Percentiles rank a stretch among this genome's conserved stretches.
Evolutionary conservation across 495 filamentous ascomycete species (phyloP).

Genomic region (Annulohypoxylon moriforme): DNA sequence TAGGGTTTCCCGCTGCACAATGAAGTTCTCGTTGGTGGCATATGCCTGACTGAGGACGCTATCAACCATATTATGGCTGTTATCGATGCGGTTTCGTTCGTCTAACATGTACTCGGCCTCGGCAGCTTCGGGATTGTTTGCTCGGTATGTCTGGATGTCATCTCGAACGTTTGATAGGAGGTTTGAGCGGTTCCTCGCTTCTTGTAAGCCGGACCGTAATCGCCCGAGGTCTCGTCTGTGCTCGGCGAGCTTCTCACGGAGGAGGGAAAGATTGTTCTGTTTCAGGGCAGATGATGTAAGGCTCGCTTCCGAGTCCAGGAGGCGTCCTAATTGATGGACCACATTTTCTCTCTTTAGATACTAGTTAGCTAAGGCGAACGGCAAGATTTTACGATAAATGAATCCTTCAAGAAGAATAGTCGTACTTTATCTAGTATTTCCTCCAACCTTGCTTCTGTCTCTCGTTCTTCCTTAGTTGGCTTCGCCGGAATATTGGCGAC

Average conservation of each 20-base stretch:
- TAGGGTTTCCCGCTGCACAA: conserved; percentile 84
- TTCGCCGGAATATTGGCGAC: conserved; percentile 81
- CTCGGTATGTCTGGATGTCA: conserved; percentile 90
- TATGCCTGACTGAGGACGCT: conserved; percentile 96
- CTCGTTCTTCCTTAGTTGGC: conserved; percentile 85
- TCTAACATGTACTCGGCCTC: conserved; percentile 98
- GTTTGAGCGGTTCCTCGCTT: conserved; percentile 86
- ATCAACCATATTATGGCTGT: conserved; percentile 87
- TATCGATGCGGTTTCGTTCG: conserved; percentile 85
- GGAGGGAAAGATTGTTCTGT: conserved; percentile 91
- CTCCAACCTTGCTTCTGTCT: conserved; percentile 82
- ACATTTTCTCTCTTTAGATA: conserved; percentile 77
- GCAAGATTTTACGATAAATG: background rate
- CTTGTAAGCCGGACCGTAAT: conserved; percentile 72
- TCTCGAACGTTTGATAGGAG: conserved; percentile 91
- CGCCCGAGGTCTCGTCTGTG: conserved; percentile 86
- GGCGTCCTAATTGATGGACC: conserved; percentile 83
- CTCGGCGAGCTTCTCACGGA: conserved; percentile 88
- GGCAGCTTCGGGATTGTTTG: conserved; percentile 78
- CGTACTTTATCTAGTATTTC: conserved; percentile 82
- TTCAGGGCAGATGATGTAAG: conserved; percentile 90
- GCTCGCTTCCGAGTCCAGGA: conserved; percentile 93
- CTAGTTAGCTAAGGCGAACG: conserved; percentile 12
- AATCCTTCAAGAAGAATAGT: conserved; percentile 22
- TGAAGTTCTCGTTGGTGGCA: conserved; percentile 93